Evolutionary conservation across 345 rosid species (phyloP).

Genomic region (Carallia brachiata): DNA sequence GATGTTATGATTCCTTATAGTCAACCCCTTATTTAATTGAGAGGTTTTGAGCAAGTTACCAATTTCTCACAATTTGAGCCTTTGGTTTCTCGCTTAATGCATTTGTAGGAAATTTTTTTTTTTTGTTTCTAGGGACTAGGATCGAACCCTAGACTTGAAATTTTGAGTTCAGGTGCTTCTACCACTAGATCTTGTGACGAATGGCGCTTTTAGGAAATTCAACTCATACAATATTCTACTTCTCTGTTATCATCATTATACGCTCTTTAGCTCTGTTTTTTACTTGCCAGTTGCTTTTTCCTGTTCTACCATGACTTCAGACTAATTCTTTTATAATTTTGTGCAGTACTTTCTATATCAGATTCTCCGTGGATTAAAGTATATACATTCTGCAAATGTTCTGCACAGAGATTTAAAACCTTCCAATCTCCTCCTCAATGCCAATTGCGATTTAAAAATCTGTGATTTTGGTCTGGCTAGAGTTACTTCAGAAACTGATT

Average conservation of each 20-base stretch:
- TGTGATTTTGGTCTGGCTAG: conserved; percentile 96
- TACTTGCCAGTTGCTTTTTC: not conserved
- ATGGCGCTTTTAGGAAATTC: conserved; percentile 1
- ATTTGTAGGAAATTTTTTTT: no score
- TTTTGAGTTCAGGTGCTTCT: no score
- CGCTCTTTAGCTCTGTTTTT: conserved; percentile 1
- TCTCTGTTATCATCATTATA: not conserved
- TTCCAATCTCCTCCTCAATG: conserved; percentile 78
- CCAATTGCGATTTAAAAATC: conserved; percentile 76
- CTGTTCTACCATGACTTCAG: not conserved
- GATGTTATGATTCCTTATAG: no score
- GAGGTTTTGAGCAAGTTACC: no score
- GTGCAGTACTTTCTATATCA: conserved; percentile 97
- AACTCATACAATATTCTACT: not conserved
- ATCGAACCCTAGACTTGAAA: no score
- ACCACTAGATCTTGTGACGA: no score
- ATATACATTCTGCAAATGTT: conserved; percentile 92
- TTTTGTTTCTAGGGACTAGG: no score
- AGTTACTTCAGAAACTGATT: conserved; percentile 80
- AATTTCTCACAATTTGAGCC: no score
- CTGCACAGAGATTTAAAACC: conserved; percentile 94
- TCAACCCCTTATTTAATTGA: no score
- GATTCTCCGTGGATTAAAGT: conserved; percentile 85
- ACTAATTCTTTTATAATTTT: conserved; percentile 8
- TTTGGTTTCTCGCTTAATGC: no score